A percentile compares a stretch with the other conserved stretches of the same genome.
Conservation (phyloP, 2,329 filamentous ascomycete species). For the Hypoxylon sp. region DNA sequence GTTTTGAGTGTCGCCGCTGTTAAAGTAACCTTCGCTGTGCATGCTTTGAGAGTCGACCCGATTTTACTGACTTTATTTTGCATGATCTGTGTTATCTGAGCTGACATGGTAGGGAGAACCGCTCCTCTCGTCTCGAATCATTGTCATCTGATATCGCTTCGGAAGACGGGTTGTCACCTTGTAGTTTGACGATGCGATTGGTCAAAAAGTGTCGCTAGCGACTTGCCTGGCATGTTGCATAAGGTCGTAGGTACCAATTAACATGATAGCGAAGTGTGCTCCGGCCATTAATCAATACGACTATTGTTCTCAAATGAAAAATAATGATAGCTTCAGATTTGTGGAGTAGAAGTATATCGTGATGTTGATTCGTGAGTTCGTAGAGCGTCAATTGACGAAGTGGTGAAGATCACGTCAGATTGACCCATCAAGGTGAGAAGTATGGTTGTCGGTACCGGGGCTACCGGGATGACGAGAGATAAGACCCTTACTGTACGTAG, state of each 20-base stretch:
- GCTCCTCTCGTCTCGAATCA: background rate
- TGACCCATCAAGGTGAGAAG: background rate
- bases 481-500: conserved; percentile 17
- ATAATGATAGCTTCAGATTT: too few species aligned
- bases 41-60: conserved; percentile 21
- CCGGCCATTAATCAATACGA: conserved; percentile 8
- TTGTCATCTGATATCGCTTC: background rate
- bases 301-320: too few species aligned
- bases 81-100: conserved; percentile 7
- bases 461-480: conserved; percentile 17
- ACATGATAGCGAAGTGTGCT: background rate
- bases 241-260: background rate
- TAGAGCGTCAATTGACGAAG: background rate
- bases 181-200: background rate
- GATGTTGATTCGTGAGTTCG: background rate
- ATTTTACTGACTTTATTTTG: conserved; percentile 6
- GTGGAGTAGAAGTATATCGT: too few species aligned
- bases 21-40: conserved; percentile 12
- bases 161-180: background rate
- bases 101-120: conserved; percentile 10
- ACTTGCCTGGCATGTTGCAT: background rate
- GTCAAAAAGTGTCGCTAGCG: too few species aligned
- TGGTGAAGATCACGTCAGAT: background rate
- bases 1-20: conserved; percentile 7
- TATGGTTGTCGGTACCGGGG: conserved; percentile 1